Percentiles rank a stretch among this genome's conserved stretches.
Evolutionary conservation across 768 basidiomycete species (phyloP).

Genomic region (Agaricus sinodeliciosus): DNA sequence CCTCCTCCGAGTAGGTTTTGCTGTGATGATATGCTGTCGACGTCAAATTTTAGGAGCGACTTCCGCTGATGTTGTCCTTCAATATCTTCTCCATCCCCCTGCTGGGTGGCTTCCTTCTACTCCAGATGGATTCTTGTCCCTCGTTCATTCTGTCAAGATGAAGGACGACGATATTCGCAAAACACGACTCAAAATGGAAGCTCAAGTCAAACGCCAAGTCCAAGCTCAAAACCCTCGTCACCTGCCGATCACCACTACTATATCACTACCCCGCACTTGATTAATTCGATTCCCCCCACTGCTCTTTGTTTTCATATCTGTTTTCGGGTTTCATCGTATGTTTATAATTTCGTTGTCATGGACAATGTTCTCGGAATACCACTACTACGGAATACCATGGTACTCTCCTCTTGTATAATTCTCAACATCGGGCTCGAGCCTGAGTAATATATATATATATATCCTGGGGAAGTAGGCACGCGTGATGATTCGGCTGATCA

Average conservation of each 20-base stretch:
- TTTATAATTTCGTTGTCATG: no score
- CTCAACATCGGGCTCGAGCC: neutral
- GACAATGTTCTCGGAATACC: neutral
- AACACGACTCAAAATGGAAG: constrained; percentile 68
- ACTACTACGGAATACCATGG: neutral
- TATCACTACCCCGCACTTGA: constrained; percentile 3
- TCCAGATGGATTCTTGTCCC: constrained; percentile 57
- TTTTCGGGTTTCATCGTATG: no score
- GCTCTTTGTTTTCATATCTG: neutral
- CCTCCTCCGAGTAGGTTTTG: constrained; percentile 69
- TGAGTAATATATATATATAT: no score
- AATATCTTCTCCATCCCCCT: constrained; percentile 45
- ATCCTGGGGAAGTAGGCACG: no score
- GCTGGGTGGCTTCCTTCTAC: constrained; percentile 46
- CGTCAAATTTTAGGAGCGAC: constrained; percentile 48
- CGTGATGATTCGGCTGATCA: no score
- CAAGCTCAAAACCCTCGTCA: constrained; percentile 34
- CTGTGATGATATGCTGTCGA: constrained; percentile 54
- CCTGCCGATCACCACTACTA: neutral
- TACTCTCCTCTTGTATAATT: no score
- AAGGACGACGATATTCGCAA: constrained; percentile 79
- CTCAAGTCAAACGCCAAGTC: constrained; percentile 59
- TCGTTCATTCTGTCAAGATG: constrained; percentile 57
- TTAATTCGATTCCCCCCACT: neutral
- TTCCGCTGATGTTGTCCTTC: constrained; percentile 40